phyloP scores from a whole-genome alignment of 495 filamentous ascomycete species.

The Articulospora tetracladia region DNA sequence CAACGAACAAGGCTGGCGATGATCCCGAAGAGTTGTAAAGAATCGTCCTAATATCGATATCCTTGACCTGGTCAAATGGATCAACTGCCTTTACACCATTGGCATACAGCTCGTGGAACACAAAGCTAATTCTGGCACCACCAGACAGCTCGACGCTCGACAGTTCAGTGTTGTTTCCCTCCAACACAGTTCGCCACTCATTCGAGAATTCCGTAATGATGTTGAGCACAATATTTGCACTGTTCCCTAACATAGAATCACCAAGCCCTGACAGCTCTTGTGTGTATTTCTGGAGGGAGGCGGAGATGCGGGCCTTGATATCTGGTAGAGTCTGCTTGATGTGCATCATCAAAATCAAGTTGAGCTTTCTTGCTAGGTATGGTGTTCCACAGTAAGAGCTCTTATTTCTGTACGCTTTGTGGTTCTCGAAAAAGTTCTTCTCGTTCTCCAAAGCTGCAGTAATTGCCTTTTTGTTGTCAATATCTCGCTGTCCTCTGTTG shows the following conservation, averaged over 20 bases:
- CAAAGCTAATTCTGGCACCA: slow-evolving; percentile 97
- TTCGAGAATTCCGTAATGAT: slow-evolving; percentile 99
- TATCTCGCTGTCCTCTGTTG: slow-evolving; percentile 98
- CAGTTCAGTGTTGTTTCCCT: slow-evolving; percentile 93
- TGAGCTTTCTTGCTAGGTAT: slow-evolving; percentile 93
- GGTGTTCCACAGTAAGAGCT: slow-evolving; percentile 97
- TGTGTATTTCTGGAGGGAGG: slow-evolving; percentile 88
- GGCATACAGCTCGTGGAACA: slow-evolving; percentile 97
- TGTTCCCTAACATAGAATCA: slow-evolving; percentile 95
- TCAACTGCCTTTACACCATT: slow-evolving; percentile 98
- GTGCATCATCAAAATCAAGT: slow-evolving; percentile 99
- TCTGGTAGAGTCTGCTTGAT: slow-evolving; percentile 99
- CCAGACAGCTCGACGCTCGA: slow-evolving; percentile 93
- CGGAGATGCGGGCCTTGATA: slow-evolving; percentile 92
- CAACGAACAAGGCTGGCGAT: slow-evolving; percentile 95
- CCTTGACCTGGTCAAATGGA: slow-evolving; percentile 96
- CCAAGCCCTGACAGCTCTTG: slow-evolving; percentile 79
- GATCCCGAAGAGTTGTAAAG: slow-evolving; percentile 98
- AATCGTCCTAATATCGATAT: slow-evolving; percentile 94
- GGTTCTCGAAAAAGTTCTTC: slow-evolving; percentile 96
- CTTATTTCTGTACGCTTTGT: slow-evolving; percentile 99
- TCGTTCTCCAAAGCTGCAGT: slow-evolving; percentile 91
- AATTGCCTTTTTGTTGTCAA: slow-evolving; percentile 94
- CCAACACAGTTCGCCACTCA: slow-evolving; percentile 92
- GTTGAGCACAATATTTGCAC: slow-evolving; percentile 91